These are phyloP conservation scores for Talaromyces funiculosus DNA, from an alignment of 2,329 filamentous ascomycete genomes.

Conservation along the genomic window DNA sequence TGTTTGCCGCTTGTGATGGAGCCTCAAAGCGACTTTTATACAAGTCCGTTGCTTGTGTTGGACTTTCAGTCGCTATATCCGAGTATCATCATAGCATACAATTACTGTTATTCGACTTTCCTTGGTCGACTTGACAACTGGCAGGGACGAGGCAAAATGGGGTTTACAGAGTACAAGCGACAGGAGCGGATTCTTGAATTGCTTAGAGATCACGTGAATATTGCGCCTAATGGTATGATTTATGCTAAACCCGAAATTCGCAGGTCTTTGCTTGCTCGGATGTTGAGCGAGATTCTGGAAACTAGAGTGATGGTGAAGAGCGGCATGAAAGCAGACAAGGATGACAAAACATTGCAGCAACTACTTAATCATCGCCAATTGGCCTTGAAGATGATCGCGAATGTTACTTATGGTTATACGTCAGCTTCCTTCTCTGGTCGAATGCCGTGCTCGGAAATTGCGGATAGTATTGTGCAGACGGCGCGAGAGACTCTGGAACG, in stretches of 20 bases:
- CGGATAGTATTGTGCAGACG: conserved; percentile 96
- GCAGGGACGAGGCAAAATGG: conserved; percentile 92
- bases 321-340: conserved; percentile 89
- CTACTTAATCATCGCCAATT: conserved; percentile 90
- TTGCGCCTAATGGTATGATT: conserved; percentile 95
- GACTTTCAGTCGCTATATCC: conserved; percentile 97
- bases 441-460: conserved; percentile 97
- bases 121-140: conserved; percentile 78
- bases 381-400: conserved; percentile 92
- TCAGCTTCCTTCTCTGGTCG: conserved; percentile 94
- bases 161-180: conserved; percentile 80
- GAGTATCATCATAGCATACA: conserved; percentile 98
- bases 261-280: conserved; percentile 88
- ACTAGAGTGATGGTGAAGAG: conserved; percentile 97
- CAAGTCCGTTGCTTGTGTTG: conserved; percentile 77
- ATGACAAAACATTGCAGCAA: conserved; percentile 77
- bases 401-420: conserved; percentile 97
- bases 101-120: conserved; percentile 97
- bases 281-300: conserved; percentile 92
- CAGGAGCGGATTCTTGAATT: conserved; percentile 69
- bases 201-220: conserved; percentile 79
- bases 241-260: conserved; percentile 80
- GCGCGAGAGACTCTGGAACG: conserved; percentile 91
- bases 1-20: conserved; percentile 97
- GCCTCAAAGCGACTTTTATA: conserved; percentile 91